Evolutionary conservation across 352 stramenopile genomes (phyloP), one percentile per base, ranked within the genome.

Genomic region (Pythium monospermum): DNA sequence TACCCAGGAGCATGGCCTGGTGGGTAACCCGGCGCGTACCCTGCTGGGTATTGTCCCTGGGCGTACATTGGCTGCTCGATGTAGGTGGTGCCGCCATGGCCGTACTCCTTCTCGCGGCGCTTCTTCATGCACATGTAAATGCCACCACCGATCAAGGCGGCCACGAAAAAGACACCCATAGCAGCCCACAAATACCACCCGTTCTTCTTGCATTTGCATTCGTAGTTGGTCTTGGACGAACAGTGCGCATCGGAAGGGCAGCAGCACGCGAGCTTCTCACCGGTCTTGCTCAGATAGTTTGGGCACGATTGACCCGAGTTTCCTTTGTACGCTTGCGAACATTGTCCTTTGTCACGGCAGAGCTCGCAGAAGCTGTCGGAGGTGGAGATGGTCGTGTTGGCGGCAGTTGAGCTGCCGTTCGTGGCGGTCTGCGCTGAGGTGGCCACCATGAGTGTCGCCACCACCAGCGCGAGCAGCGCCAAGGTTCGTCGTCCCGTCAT

Each of bases 181-280:
- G 55, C 46, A 30, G 68, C 53, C 56, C 64, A 75, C 35, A 76
- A 44, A 49, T 53, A 69, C 43, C 50, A 68, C 28, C 7, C 30
- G 13, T 35, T 35, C 47, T 66, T 62, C 49, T 64, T 60, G 59
- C 67, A 84, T 15, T 62, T 54, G 63, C 74, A 88, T 26, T 72
- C 53, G 46, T 73, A 76, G 22, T 58, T 76, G 28, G 37, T 70
- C 32, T 70, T 65, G 27, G 51, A 65, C 19, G 46, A 68, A 64
- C 68, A 80, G 42, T 66, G 65, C 10, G 69, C 63, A 22, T 37
- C 57, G 37, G 53, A 45, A 27, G 76, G 62, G 41, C 73, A 85
- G 60, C 73, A 87, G 59, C 77, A 88, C 18, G 70, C 53, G 31
- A 64, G 61, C n/a, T 59, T 59, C n/a, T 68, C 57, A 27, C 46